These are phyloP conservation scores for Colletotrichum tofieldiae DNA, from an alignment of 2,329 filamentous ascomycete genomes.

Conservation along the genomic window DNA sequence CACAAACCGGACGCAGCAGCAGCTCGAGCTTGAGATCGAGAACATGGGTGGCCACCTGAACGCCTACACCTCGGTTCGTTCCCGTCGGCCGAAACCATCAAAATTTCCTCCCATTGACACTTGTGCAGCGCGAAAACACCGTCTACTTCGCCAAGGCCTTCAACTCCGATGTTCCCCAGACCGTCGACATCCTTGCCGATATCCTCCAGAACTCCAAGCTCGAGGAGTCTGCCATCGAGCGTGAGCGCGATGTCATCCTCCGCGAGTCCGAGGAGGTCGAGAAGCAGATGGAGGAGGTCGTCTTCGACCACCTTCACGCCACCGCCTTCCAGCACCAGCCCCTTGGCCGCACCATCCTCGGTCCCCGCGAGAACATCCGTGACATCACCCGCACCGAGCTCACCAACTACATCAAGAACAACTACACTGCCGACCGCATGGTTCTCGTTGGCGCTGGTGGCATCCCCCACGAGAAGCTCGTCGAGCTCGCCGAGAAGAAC, in stretches of 20 bases:
- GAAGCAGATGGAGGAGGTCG: constrained; percentile 99
- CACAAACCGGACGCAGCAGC: constrained; percentile 92
- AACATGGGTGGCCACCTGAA: constrained; percentile 99
- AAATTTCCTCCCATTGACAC: constrained; percentile 29
- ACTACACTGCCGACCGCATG: constrained; percentile 99
- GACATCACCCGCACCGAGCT: constrained; percentile 95
- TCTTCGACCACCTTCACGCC: constrained; percentile 98
- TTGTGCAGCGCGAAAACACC: constrained; percentile 90
- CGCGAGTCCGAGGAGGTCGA: constrained; percentile 99
- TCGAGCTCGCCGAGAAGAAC: constrained; percentile 96
- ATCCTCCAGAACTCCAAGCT: constrained; percentile 99
- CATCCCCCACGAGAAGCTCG: constrained; percentile 92
- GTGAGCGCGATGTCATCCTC: constrained; percentile 98
- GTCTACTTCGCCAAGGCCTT: constrained; percentile 99
- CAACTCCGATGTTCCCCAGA: constrained; percentile 96
- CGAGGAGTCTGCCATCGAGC: constrained; percentile 91
- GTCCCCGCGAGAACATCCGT: constrained; percentile 97
- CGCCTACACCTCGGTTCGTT: constrained; percentile 96
- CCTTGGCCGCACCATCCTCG: constrained; percentile 96
- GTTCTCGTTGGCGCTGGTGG: constrained; percentile 97
- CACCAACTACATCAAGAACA: constrained; percentile 97
- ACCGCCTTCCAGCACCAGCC: constrained; percentile 98
- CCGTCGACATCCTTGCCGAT: constrained; percentile 98
- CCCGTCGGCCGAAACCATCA: constrained; percentile 33
- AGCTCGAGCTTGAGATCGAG: constrained; percentile 99